Evolutionary conservation across 2,329 filamentous ascomycete genomes (phyloP).

Genomic region (Ambrosiella xylebori): DNA sequence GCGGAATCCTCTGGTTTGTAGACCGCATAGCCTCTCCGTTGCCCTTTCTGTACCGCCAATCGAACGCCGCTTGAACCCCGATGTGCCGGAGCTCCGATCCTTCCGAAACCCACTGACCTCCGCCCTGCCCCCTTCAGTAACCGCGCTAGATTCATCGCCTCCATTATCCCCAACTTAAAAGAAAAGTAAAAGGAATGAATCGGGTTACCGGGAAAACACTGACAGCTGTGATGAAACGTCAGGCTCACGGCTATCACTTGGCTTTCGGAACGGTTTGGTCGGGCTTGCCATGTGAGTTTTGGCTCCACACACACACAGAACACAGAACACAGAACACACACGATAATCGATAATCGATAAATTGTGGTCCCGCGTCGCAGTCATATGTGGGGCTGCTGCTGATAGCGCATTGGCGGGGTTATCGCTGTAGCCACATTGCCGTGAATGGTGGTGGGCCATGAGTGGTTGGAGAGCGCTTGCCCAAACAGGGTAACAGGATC

Average conservation of each 20-base stretch:
- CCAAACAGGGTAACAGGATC: no score
- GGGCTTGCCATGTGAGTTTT: no score
- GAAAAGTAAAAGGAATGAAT: slow-evolving; percentile 7
- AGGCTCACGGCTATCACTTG: no score
- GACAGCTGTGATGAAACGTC: no score
- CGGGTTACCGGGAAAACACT: slow-evolving; percentile 3
- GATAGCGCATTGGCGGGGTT: slow-evolving; percentile 9
- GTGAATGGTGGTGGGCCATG: no score
- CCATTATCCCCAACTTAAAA: no score
- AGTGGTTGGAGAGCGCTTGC: no score
- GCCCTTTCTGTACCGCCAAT: slow-evolving; percentile 5
- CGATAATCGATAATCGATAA: neutral
- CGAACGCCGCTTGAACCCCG: neutral
- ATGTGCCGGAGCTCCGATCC: no score
- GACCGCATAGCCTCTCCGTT: slow-evolving; percentile 18
- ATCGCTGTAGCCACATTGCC: slow-evolving; percentile 3
- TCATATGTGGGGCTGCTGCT: neutral
- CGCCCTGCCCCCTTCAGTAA: no score
- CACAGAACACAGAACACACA: neutral
- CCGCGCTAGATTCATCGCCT: no score
- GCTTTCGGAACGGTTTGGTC: no score
- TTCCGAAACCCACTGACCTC: no score
- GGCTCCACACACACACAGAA: neutral
- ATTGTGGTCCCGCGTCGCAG: neutral
- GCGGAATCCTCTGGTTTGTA: slow-evolving; percentile 4